Percentiles rank a stretch among this genome's conserved stretches.
Conservation (phyloP, 202 grass and related monocot genomes). For the Panicum hallii region DNA sequence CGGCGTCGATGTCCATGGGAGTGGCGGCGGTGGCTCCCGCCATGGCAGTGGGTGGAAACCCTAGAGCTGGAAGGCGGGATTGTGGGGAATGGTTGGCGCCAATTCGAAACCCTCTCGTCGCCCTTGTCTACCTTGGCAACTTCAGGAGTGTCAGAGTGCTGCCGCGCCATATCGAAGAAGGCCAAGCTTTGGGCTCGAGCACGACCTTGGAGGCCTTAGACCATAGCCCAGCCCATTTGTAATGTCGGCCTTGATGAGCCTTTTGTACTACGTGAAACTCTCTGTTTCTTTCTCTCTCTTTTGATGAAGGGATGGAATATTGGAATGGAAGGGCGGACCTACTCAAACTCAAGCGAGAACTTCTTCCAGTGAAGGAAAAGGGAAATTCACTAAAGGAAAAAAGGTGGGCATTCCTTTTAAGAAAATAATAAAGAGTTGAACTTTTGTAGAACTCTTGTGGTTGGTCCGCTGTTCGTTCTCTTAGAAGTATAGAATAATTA, state of each 20-base stretch:
- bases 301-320: no score
- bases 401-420: no score
- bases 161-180: not conserved
- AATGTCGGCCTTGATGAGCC: not conserved
- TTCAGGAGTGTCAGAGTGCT: not conserved
- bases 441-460: not conserved
- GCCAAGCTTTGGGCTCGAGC: constrained; percentile 13
- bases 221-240: not conserved
- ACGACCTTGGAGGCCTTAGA: not conserved
- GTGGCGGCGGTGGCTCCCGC: constrained; percentile 55
- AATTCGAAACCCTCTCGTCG: constrained; percentile 47
- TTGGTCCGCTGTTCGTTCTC: not conserved
- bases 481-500: not conserved
- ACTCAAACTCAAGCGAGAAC: no score
- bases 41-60: constrained; percentile 56
- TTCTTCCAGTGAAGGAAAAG: not conserved
- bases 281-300: no score
- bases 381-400: not conserved
- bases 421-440: no score
- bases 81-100: constrained; percentile 47
- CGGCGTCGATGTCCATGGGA: constrained; percentile 84
- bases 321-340: no score
- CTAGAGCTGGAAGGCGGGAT: constrained; percentile 47
- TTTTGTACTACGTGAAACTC: no score
- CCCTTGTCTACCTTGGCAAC: not conserved